Percentiles rank a stretch among this genome's conserved stretches.
These are phyloP conservation scores for Xylariaceae sp. DNA, from an alignment of 2,329 filamentous ascomycete genomes.

Conservation along the genomic window DNA sequence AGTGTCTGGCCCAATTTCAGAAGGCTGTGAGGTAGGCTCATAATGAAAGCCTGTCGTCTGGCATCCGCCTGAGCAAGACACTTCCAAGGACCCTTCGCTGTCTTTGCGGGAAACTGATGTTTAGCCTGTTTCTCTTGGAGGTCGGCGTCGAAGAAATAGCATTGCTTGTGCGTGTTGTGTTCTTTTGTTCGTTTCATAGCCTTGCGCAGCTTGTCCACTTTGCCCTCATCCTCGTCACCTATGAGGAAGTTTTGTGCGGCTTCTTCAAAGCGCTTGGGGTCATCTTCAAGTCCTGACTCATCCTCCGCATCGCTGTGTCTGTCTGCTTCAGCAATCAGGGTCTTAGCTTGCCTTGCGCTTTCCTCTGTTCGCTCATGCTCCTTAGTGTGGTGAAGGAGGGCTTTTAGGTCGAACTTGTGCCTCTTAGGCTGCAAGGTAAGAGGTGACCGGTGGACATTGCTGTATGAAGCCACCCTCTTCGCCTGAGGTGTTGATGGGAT, in stretches of 20 bases:
- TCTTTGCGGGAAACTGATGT: slow-evolving; percentile 37
- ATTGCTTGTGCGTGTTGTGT: slow-evolving; percentile 36
- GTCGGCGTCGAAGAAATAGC: slow-evolving; percentile 50
- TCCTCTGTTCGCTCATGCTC: slow-evolving; percentile 59
- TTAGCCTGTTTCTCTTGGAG: slow-evolving; percentile 24
- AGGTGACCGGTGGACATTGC: slow-evolving; percentile 41
- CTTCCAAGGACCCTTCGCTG: slow-evolving; percentile 43
- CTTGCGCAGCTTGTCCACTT: slow-evolving; percentile 34
- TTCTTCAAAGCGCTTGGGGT: slow-evolving; percentile 41
- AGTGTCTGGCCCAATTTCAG: slow-evolving; percentile 44
- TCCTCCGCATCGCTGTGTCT: slow-evolving; percentile 11
- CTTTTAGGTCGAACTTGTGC: slow-evolving; percentile 63
- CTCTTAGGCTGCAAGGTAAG: slow-evolving; percentile 46
- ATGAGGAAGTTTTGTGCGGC: slow-evolving; percentile 42
- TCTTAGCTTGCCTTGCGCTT: slow-evolving; percentile 46
- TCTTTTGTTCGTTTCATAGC: slow-evolving; percentile 52
- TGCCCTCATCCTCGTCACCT: slow-evolving; percentile 24
- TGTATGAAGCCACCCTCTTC: slow-evolving; percentile 42
- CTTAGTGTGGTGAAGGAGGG: slow-evolving; percentile 57
- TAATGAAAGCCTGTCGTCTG: slow-evolving; percentile 59
- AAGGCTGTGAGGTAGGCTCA: slow-evolving; percentile 59
- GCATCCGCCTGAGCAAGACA: slow-evolving; percentile 48
- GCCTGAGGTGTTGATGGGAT: slow-evolving; percentile 42
- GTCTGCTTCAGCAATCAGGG: slow-evolving; percentile 29
- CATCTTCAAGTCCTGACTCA: slow-evolving; percentile 32